Conservation (phyloP, 352 stramenopile species). For the Phytophthora hybrid region DNA sequence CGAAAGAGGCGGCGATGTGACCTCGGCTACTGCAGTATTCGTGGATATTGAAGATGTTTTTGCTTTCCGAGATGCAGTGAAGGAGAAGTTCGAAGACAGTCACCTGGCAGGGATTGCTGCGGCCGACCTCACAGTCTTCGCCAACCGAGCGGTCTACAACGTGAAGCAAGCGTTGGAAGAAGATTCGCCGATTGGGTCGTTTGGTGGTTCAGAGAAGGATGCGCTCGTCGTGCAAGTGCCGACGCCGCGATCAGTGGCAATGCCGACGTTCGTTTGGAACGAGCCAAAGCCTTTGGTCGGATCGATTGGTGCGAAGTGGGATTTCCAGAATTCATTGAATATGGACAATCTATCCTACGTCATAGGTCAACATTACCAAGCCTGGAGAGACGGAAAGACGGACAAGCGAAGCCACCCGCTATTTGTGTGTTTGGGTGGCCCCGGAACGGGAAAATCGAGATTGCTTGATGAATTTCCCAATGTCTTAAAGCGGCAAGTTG, state of each 20-base stretch:
- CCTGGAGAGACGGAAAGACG: conserved; percentile 3
- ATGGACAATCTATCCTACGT: conserved; percentile 38
- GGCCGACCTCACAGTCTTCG: too few relatives aligned
- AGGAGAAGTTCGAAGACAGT: too few relatives aligned
- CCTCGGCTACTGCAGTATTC: too few relatives aligned
- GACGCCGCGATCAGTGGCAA: conserved; percentile 17
- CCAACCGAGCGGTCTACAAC: too few relatives aligned
- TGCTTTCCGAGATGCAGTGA: too few relatives aligned
- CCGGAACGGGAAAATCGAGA: conserved; percentile 33
- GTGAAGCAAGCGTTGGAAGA: too few relatives aligned
- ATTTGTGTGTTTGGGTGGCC: conserved; percentile 26
- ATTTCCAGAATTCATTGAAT: conserved; percentile 25
- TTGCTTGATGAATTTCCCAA: conserved; percentile 33
- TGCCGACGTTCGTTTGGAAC: conserved; percentile 22
- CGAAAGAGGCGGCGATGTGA: too few relatives aligned
- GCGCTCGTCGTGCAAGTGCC: too few relatives aligned
- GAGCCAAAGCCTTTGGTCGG: conserved; percentile 24
- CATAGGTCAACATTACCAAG: conserved; percentile 17
- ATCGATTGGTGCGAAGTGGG: conserved; percentile 23
- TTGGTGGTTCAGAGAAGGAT: too few relatives aligned
- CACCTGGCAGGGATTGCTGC: too few relatives aligned
- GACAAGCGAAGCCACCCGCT: conserved; percentile 32
- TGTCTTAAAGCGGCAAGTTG: conserved; percentile 21
- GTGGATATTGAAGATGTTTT: too few relatives aligned
- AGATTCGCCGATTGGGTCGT: too few relatives aligned